Percentiles rank a stretch among this genome's conserved stretches.
Conservation (phyloP, 2,329 filamentous ascomycete species). For the Aureobasidium sp. region DNA sequence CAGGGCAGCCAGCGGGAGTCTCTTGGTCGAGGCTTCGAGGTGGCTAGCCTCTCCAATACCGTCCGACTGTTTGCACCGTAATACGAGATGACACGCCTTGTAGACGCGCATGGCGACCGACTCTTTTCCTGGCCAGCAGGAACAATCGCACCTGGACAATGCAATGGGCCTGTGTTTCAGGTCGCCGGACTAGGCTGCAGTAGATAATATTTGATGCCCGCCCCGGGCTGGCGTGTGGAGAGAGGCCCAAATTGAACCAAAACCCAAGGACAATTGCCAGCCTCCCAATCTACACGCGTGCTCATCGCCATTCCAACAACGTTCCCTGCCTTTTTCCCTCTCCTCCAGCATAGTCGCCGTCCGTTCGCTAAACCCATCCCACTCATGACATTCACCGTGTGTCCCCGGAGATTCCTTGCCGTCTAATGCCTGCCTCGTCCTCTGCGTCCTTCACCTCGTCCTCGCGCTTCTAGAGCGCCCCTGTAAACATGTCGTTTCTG, state of each 20-base stretch:
- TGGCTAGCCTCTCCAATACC: not conserved
- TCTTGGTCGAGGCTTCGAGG: conserved; percentile 6
- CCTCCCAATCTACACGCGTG: conserved; percentile 8
- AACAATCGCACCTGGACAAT: not conserved
- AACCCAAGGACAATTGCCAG: not conserved
- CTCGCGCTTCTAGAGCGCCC: conserved; percentile 10
- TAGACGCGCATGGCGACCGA: not conserved
- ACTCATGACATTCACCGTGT: conserved; percentile 1
- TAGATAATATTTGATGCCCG: not conserved
- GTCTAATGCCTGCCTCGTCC: conserved; percentile 4
- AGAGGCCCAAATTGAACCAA: conserved; percentile 5
- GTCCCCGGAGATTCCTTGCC: not conserved
- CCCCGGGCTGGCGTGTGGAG: not conserved
- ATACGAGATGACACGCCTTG: not conserved
- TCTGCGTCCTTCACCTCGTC: not conserved
- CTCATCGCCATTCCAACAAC: conserved; percentile 10
- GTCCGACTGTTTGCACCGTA: not conserved
- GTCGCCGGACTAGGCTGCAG: not conserved
- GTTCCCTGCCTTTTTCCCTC: conserved; percentile 3
- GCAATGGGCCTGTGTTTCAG: not conserved
- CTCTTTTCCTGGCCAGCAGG: not conserved
- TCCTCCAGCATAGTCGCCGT: not conserved
- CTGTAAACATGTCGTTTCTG: conserved; percentile 40
- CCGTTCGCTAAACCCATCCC: conserved; percentile 3
- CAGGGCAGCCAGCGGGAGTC: not conserved